Evolutionary conservation across 179 eudicot species (phyloP), one percentile per base, ranked within the genome.

Genomic region (Carnegiea gigantea): DNA sequence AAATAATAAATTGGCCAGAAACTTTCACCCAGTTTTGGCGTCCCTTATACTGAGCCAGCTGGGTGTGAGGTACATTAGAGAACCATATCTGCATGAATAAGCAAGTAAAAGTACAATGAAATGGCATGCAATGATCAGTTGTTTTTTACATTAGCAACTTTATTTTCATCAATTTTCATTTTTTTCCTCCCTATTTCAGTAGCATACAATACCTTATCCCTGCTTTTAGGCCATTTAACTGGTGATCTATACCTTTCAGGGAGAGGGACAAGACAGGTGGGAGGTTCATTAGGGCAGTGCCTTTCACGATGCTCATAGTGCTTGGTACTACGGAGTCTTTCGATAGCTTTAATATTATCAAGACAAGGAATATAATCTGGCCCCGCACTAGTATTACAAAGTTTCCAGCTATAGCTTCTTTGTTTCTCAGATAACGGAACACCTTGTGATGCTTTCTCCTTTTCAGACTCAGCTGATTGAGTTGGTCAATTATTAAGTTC

Each of bases 221-320:
- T 83, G 85, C 85, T 83, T 83, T 71, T 79, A 79, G 85, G 80
- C 85, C 85, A 83, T 75, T 79, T 75, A 75, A 83, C 73, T 75
- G 76, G 85, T 36, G 54, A 28, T 79, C 62, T 75, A 77, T 83
- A 83, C 33, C 85, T 82, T 76, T 83, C 79, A 24, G 85, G 85
- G n/a, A 83, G 70, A 11, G 85, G 80, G 57, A 83, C 82, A 79
- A 83, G 85, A 79, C 79, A 83, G 5, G 82, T 83, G 33, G 85
- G 82, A 83, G 85, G 44, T 26, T 79, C 79, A 18, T 83, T 77
- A 36, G 85, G 82, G 23, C 85, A 83, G 75, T 83, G 85, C 46
- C 82, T 73, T 77, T 83, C 85, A 28, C 85, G 82, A 76, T 83
- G 85, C 71, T 83, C 73, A 71, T 79, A 79, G 77, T 83, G 85